These are phyloP conservation scores for Themeda triandra DNA, from an alignment of 176 grass and related monocot genomes.

Conservation along the genomic window DNA sequence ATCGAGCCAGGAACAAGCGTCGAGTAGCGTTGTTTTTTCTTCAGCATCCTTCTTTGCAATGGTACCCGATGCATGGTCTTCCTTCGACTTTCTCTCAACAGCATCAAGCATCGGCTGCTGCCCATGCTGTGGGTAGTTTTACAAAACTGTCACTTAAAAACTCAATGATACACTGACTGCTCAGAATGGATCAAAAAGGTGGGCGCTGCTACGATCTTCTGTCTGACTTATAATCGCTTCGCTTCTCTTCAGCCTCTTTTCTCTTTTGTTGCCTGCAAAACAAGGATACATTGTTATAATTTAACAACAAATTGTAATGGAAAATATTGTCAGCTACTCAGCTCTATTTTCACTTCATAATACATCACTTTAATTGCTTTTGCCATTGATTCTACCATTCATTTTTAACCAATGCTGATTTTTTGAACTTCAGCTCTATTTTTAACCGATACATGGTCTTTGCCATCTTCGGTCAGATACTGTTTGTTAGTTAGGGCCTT, in stretches of 20 bases:
- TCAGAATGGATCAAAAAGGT: neutral
- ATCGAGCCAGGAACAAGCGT: no score
- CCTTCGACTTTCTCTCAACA: no score
- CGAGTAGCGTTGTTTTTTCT: no score
- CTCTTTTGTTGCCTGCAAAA: conserved; percentile 85
- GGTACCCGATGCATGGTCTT: no score
- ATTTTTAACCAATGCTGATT: neutral
- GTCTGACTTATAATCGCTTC: conserved; percentile 63
- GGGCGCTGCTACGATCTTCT: conserved; percentile 44
- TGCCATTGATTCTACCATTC: neutral
- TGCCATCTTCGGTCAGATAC: no score
- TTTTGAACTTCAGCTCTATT: no score
- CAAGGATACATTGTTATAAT: conserved; percentile 3
- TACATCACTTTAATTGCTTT: no score
- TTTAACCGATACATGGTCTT: no score
- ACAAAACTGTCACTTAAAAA: conserved; percentile 6
- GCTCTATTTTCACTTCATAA: neutral
- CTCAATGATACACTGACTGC: neutral
- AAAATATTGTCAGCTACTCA: neutral
- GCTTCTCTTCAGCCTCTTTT: conserved; percentile 82
- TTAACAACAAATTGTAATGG: neutral
- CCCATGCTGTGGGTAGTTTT: neutral
- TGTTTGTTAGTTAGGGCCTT: neutral
- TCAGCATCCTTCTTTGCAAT: no score
- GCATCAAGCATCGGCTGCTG: no score